Percentiles rank a stretch among this genome's conserved stretches.
Evolutionary conservation across 495 filamentous ascomycete genomes (phyloP).

Genomic region (Aspergillus sparsus): DNA sequence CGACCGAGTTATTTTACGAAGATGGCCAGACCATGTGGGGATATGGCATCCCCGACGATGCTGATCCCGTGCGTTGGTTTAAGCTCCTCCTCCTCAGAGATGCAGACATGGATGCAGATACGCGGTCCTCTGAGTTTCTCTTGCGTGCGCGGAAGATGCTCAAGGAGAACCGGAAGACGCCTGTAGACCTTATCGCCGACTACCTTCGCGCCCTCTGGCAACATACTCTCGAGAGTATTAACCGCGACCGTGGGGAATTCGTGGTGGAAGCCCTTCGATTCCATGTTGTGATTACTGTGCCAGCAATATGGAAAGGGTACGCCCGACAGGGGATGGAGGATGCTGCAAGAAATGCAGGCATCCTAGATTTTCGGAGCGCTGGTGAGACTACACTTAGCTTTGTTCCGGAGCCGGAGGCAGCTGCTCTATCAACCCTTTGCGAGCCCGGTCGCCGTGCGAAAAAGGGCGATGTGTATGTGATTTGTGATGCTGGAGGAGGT

Average conservation of each 20-base stretch:
- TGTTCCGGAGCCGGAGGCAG: constrained; percentile 15
- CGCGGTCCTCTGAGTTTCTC: constrained; percentile 5
- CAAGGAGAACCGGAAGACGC: constrained; percentile 12
- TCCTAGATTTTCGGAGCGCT: constrained; percentile 1
- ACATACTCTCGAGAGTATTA: constrained; percentile 12
- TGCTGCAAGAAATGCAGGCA: constrained; percentile 12
- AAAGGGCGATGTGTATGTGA: constrained; percentile 13
- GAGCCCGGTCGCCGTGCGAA: constrained; percentile 11
- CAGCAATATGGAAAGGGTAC: constrained; percentile 17
- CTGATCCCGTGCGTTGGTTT: constrained; percentile 16
- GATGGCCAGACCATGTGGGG: constrained; percentile 15
- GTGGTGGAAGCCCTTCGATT: constrained; percentile 12
- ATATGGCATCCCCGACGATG: constrained; percentile 14
- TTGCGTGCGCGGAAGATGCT: constrained; percentile 15
- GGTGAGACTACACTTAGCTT: constrained; percentile 15
- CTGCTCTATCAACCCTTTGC: constrained; percentile 14
- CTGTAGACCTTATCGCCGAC: constrained; percentile 11
- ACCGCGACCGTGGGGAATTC: constrained; percentile 13
- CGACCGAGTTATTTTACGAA: constrained; percentile 15
- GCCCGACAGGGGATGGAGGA: constrained; percentile 16
- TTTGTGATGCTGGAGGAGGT: constrained; percentile 17
- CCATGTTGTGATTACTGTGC: constrained; percentile 16
- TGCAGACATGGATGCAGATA: constrained; percentile 9
- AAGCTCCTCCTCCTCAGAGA: constrained; percentile 13
- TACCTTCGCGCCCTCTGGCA: constrained; percentile 12